Percentiles rank a stretch among this genome's conserved stretches.
Conservation (phyloP, 202 grass and related monocot genomes). For the Zizania palustris region DNA sequence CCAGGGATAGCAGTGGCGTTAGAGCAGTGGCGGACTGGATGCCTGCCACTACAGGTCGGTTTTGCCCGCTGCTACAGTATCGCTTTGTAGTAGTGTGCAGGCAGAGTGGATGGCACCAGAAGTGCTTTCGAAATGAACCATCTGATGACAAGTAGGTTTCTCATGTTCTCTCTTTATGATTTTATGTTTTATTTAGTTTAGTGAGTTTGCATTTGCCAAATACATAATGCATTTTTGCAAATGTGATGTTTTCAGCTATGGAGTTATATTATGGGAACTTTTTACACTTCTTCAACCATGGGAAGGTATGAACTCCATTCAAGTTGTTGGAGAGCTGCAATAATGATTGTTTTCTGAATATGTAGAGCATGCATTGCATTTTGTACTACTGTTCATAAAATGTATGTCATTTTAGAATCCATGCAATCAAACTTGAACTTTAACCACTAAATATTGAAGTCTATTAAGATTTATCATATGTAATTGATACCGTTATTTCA, state of each 20-base stretch:
- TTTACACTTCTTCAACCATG: constrained; percentile 90
- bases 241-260: constrained; percentile 98
- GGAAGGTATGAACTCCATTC: constrained; percentile 99
- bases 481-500: background rate
- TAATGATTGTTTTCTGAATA: constrained; percentile 24
- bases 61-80: too few species aligned
- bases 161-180: background rate
- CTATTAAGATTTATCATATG: background rate
- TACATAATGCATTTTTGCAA: constrained; percentile 52
- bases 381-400: background rate
- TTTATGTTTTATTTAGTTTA: constrained; percentile 8
- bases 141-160: constrained; percentile 95
- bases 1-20: too few species aligned
- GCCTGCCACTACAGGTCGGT: too few species aligned
- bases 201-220: constrained; percentile 35
- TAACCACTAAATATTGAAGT: background rate
- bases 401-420: background rate
- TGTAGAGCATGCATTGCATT: constrained; percentile 18
- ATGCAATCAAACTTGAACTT: background rate
- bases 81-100: too few species aligned
- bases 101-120: constrained; percentile 99
- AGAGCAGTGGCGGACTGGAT: too few species aligned
- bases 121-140: constrained; percentile 92
- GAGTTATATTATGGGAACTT: constrained; percentile 97
- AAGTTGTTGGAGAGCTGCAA: constrained; percentile 72